A percentile compares a stretch with the other conserved stretches of the same genome.
phyloP scores from a whole-genome alignment of 305 asterid species.

The Rubia peregrina region DNA sequence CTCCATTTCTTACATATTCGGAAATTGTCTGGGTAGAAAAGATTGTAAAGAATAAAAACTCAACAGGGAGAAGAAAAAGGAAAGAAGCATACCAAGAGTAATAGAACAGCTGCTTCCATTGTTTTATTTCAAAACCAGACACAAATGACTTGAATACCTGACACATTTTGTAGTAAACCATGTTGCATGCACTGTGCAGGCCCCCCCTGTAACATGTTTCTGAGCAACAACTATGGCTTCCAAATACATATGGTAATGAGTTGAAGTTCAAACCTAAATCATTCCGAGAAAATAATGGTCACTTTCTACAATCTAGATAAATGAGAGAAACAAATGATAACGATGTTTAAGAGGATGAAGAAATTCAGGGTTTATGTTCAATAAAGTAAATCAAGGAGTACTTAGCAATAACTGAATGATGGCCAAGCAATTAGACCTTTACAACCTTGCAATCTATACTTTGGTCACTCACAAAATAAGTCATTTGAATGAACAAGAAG shows the following conservation, averaged over 20 bases:
- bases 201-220: conserved; percentile 19
- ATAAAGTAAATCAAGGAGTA: neutral
- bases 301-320: neutral
- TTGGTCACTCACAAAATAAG: neutral
- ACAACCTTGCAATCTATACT: neutral
- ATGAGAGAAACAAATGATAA: neutral
- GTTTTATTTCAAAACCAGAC: neutral
- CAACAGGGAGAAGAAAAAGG: neutral
- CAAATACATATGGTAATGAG: conserved; percentile 4
- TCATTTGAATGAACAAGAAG: neutral
- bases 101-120: neutral
- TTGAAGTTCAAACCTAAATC: neutral
- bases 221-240: neutral
- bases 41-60: neutral
- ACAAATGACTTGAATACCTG: conserved; percentile 13
- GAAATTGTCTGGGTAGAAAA: neutral
- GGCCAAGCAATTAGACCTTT: neutral
- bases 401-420: neutral
- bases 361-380: neutral
- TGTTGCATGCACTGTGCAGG: conserved; percentile 13
- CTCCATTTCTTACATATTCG: too few relatives aligned
- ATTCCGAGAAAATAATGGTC: neutral
- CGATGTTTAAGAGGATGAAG: neutral
- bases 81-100: neutral
- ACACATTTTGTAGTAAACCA: conserved; percentile 7